Evolutionary conservation across 306 rosid species (phyloP).

Genomic region (Erythrophleum fordii): DNA sequence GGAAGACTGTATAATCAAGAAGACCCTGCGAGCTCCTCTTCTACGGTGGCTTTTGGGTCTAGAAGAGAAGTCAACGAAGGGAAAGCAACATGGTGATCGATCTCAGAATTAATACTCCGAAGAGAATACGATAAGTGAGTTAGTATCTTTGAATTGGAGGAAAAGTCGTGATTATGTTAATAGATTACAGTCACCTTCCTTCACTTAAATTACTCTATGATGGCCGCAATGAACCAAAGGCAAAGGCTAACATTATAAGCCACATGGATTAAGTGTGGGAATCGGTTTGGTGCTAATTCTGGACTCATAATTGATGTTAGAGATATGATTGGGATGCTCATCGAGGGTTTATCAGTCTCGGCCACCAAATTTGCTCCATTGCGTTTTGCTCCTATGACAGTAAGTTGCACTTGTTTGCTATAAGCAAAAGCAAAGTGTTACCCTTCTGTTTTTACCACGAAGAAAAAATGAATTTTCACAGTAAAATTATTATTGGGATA

Average conservation of each 20-base stretch:
- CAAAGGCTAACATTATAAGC: constrained; percentile 40
- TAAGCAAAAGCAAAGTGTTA: constrained; percentile 14
- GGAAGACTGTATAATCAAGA: constrained; percentile 53
- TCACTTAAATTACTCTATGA: constrained; percentile 52
- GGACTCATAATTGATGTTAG: constrained; percentile 17
- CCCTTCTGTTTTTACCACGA: too few species aligned
- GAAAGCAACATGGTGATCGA: constrained; percentile 47
- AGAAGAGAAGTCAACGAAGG: constrained; percentile 36
- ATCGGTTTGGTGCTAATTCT: too few species aligned
- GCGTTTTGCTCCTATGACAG: constrained; percentile 48
- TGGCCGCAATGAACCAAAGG: constrained; percentile 52
- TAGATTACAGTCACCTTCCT: constrained; percentile 52
- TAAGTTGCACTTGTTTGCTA: constrained; percentile 39
- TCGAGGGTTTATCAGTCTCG: too few species aligned
- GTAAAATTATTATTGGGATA: background rate
- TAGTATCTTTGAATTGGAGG: constrained; percentile 22
- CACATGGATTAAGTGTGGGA: constrained; percentile 42
- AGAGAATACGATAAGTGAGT: constrained; percentile 50
- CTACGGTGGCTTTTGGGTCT: constrained; percentile 36
- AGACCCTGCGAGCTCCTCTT: constrained; percentile 52
- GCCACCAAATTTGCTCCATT: constrained; percentile 41
- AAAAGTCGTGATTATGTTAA: constrained; percentile 36
- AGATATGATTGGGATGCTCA: constrained; percentile 44
- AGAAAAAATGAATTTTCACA: too few species aligned
- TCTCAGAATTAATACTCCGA: constrained; percentile 36